Percentiles rank a stretch among this genome's conserved stretches.
Evolutionary conservation across 2,329 filamentous ascomycete species (phyloP).

Genomic region (Immersiporthe knoxdaviesiana): DNA sequence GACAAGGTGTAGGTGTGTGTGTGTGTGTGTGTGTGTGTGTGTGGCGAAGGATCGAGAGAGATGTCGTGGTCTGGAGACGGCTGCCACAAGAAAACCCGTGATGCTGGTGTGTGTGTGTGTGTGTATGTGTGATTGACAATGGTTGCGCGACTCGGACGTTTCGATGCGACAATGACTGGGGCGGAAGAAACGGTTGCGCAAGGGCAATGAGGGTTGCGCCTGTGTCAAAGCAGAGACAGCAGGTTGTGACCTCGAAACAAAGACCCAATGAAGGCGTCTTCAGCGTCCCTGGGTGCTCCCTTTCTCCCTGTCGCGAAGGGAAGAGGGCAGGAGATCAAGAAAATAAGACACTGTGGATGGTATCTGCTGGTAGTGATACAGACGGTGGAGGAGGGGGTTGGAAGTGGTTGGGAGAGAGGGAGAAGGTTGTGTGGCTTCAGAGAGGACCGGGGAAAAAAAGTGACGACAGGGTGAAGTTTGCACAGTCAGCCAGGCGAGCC

Average conservation of each 20-base stretch:
- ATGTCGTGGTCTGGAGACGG: constrained; percentile 8
- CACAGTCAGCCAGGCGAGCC: constrained; percentile 9
- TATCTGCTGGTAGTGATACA: not conserved
- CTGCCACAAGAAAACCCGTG: not conserved
- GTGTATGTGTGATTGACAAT: constrained; percentile 3
- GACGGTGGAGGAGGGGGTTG: not conserved
- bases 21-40: too few relatives aligned
- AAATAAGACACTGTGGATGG: not conserved
- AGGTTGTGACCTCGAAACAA: constrained; percentile 12
- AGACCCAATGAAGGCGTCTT: constrained; percentile 5
- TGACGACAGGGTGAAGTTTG: constrained; percentile 17
- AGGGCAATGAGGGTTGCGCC: not conserved
- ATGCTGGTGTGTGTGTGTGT: too few relatives aligned
- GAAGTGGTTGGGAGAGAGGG: not conserved
- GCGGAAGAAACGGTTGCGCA: constrained; percentile 5
- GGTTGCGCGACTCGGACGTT: constrained; percentile 5
- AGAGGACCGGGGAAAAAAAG: constrained; percentile 2
- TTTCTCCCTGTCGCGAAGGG: not conserved
- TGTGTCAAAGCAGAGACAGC: constrained; percentile 9
- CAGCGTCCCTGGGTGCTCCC: not conserved
- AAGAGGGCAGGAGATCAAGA: not conserved
- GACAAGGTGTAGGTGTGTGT: too few relatives aligned
- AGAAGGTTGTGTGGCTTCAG: too few relatives aligned
- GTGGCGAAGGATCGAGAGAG: not conserved
- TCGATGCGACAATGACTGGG: constrained; percentile 21